These are phyloP conservation scores for Fagus sylvatica DNA, from an alignment of 306 rosid species.

Conservation along the genomic window DNA sequence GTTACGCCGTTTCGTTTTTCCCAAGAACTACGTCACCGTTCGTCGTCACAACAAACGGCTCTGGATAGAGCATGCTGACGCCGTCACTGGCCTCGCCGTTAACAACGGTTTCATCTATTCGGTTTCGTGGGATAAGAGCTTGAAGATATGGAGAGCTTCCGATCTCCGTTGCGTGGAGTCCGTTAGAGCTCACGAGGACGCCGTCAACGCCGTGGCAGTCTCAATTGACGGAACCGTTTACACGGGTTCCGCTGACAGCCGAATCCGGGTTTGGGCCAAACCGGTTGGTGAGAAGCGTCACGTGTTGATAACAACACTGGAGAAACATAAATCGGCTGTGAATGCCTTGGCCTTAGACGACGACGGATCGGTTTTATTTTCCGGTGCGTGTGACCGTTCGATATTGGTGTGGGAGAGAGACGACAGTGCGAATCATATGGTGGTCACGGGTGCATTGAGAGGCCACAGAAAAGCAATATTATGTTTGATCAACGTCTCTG, in stretches of 20 bases:
- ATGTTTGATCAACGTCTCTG: constrained; percentile 59
- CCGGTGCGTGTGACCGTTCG: constrained; percentile 90
- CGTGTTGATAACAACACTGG: constrained; percentile 66
- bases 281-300: constrained; percentile 54
- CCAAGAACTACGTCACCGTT: constrained; percentile 59
- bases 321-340: constrained; percentile 81
- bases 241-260: constrained; percentile 75
- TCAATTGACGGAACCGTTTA: constrained; percentile 71
- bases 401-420: constrained; percentile 93
- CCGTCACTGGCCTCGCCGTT: constrained; percentile 70
- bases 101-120: constrained; percentile 61
- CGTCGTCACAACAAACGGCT: constrained; percentile 76
- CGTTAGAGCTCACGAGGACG: constrained; percentile 80
- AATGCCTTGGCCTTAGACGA: constrained; percentile 80
- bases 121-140: constrained; percentile 84
- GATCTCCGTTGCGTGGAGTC: constrained; percentile 76
- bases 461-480: constrained; percentile 78
- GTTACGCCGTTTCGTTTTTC: constrained; percentile 61
- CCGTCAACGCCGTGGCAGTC: constrained; percentile 77
- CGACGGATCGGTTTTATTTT: constrained; percentile 76
- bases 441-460: constrained; percentile 77
- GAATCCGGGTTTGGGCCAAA: constrained; percentile 74
- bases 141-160: constrained; percentile 74
- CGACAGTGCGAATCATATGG: constrained; percentile 83
- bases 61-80: constrained; percentile 93